A percentile compares a stretch with the other conserved stretches of the same genome.
Conservation (phyloP, 2,329 filamentous ascomycete genomes). For the Lachnellula occidentalis region DNA sequence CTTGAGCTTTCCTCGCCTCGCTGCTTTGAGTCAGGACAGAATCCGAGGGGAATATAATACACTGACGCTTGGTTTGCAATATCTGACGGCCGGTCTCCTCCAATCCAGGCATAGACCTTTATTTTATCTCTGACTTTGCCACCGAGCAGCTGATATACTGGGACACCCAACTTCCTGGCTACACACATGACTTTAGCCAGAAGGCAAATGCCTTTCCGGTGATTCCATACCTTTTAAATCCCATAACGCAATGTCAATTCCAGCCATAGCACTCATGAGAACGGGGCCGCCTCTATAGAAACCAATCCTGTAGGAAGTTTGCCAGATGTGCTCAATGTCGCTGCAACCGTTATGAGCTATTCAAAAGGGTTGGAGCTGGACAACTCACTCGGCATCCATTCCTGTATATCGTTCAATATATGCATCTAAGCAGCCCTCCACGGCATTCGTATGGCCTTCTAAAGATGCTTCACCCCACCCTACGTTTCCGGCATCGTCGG, state of each 20-base stretch:
- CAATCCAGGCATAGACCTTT: conserved; percentile 74
- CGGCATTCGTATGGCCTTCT: conserved; percentile 67
- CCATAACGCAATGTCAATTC: conserved; percentile 68
- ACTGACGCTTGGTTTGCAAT: conserved; percentile 56
- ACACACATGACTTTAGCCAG: neutral
- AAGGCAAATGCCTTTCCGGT: neutral
- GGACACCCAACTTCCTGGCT: conserved; percentile 56
- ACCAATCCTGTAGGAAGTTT: conserved; percentile 61
- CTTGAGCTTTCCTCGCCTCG: conserved; percentile 52
- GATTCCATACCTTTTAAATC: conserved; percentile 20
- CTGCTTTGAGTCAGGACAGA: conserved; percentile 32
- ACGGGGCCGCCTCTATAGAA: conserved; percentile 78
- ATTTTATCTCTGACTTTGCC: conserved; percentile 67
- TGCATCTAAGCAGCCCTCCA: conserved; percentile 68
- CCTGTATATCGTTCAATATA: conserved; percentile 58
- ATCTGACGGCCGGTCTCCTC: conserved; percentile 64
- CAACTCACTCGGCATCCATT: conserved; percentile 61
- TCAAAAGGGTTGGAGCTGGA: no score
- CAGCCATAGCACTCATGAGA: conserved; percentile 72
- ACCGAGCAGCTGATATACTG: conserved; percentile 68
- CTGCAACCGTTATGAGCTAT: conserved; percentile 33
- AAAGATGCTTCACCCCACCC: conserved; percentile 74
- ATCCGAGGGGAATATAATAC: neutral
- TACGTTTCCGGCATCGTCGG: conserved; percentile 55
- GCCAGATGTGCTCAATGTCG: conserved; percentile 79